Base-by-base conservation (phyloP, 495 filamentous ascomycete species). In the Hyaloscypha variabilis region DNA sequence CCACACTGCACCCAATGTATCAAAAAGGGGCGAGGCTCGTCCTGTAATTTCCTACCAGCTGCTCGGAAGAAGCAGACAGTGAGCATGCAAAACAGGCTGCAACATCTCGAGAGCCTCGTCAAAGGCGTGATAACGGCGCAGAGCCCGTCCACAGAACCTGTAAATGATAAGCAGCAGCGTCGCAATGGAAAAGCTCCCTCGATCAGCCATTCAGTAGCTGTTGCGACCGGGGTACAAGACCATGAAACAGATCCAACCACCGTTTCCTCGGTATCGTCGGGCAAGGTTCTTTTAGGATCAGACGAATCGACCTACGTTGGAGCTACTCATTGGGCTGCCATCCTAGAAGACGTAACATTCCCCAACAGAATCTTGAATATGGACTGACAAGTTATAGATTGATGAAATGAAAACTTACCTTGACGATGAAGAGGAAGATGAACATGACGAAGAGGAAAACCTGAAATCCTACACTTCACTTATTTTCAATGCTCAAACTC, bases 281-380 rank as follows among this genome's bases (percentile, higher is more conserved):
- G 65, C 19, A 61, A 64, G 25, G 54, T 71, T 14, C 29, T 69
- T 13, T 24, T 69, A 6, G 54, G 73, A 68, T 52, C 50, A 49
- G 34, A 55, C 29, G 53, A 66, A 36, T 67, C 31, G 3, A 79
- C 74, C 17, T 85, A 82, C 55, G 77, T 85, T 10, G 82, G 80
- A 1, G 79, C 79, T 10, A 83, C 82, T 53, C 82, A 87, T 55
- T 85, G 82, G 73, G 79, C 84, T 70, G 81, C 83, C n/a, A 83
- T 87, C 49, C 69, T 86, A 23, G 80, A 86, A 23, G 69, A 76
- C 63, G 74, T 77, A 36, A 77, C 74, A 3, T 28, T 36, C 61
- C 25, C 25, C 25, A n/a, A 24, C 61, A 76, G 75, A 31, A 71
- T 75, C 53, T 75, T 77, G 42, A 74, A 68, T 67, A 21, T 71